Conservation (phyloP, 768 basidiomycete genomes). For the Calocera viscosa region DNA sequence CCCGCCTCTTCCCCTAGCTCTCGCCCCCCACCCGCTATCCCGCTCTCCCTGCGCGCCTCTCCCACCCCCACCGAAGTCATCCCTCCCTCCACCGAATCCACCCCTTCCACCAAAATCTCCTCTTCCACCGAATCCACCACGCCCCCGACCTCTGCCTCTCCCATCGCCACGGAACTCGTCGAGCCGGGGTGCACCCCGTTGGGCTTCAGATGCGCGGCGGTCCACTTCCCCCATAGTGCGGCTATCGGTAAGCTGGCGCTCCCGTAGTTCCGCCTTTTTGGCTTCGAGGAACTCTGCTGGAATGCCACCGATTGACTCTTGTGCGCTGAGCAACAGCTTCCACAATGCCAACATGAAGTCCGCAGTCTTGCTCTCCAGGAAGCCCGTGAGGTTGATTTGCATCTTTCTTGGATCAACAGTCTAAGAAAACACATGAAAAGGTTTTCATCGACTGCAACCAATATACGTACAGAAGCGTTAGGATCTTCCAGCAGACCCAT, state of each 20-base stretch:
- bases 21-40: conserved; percentile 50
- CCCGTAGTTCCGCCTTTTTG: conserved; percentile 85
- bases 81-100: conserved; percentile 19
- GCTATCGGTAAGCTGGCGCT: conserved; percentile 26
- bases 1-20: conserved; percentile 44
- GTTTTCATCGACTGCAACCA: neutral
- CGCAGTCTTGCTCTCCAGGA: conserved; percentile 75
- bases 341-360: conserved; percentile 81
- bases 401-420: conserved; percentile 87
- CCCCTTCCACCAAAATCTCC: conserved; percentile 39
- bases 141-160: conserved; percentile 21
- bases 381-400: conserved; percentile 89
- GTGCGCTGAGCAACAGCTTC: conserved; percentile 86
- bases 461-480: neutral
- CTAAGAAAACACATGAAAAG: conserved; percentile 29
- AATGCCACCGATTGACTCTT: conserved; percentile 75
- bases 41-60: conserved; percentile 30
- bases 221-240: conserved; percentile 40
- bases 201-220: conserved; percentile 51
- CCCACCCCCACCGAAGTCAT: conserved; percentile 27
- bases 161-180: conserved; percentile 49
- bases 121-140: conserved; percentile 29
- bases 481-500: conserved; percentile 82
- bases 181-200: conserved; percentile 49
- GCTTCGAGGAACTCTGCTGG: conserved; percentile 81